Base-by-base conservation (phyloP, 495 filamentous ascomycete genomes). In the Penicillium waksmanii region DNA sequence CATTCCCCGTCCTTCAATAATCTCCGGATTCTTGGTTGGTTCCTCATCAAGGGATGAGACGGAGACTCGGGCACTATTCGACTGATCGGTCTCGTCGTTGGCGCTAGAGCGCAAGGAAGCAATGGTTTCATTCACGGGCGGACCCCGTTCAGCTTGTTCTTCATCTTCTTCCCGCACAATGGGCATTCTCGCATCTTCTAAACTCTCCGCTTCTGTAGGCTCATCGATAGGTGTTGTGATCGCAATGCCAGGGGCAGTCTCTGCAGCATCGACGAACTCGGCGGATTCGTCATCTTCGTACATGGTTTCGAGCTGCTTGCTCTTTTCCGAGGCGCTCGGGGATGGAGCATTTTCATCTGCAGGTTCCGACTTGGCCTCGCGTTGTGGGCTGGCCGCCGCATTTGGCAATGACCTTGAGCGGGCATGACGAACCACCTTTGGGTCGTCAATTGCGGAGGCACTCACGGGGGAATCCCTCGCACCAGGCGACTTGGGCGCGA, bases 371-470 rank as follows among this genome's bases (percentile, higher is more conserved):
- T 66, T 58, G 11, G 57, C 21, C 9, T 56, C 57, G 17, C 62
- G 62, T 23, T 64, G 63, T 51, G 68, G 66, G 12, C 60, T 51
- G 0, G 63, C 53, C 9, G 73, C 50, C 23, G 76, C 72, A 46
- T 72, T 72, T 17, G 85, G 86, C 40, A 84, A 62, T 27, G 85
- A 87, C 50, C 76, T 77, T 7, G 85, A 81, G 13, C 86, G 83
- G 60, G 75, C 80, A 65, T 85, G 76, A 18, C 71, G 64, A 50
- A 70, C 61, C 19, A 43, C 15, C 53, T 59, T 56, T 17, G 69
- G 49, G 48, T 61, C 49, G 27, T 62, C 62, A 31, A 68, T 51
- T 13, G 60, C 63, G n/a, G 67, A 62, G 0, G 70, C 66, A 21
- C 71, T 76, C 18, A 70, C 35, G 9, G 76, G 73, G 6, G 70